Conservation (phyloP, 495 filamentous ascomycete species). For the Aspergillus ellipticus region DNA sequence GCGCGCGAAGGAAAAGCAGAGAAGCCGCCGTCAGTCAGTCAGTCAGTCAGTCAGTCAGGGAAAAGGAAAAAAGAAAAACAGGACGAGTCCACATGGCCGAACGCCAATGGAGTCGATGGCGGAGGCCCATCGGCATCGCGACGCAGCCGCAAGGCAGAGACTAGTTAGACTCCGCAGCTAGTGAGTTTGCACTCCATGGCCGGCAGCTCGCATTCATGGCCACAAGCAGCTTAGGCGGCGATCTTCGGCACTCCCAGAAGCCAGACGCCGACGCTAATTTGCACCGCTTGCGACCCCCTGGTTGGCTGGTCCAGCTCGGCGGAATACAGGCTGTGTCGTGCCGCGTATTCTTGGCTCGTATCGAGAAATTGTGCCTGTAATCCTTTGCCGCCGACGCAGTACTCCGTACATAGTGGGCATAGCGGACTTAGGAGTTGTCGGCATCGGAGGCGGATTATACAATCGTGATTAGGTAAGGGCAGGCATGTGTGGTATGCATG, state of each 20-base stretch:
- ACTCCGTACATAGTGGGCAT: too few relatives aligned
- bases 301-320: background rate
- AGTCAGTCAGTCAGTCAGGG: background rate
- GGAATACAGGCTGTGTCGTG: background rate
- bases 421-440: background rate
- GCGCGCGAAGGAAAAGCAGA: conserved; percentile 1
- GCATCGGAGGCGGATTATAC: background rate
- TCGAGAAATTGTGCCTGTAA: background rate
- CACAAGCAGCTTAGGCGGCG: background rate
- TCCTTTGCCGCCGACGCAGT: too few relatives aligned
- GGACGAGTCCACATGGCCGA: too few relatives aligned
- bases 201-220: background rate
- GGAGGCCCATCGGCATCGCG: too few relatives aligned
- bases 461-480: background rate
- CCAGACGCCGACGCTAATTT: background rate
- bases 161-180: too few relatives aligned
- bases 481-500: background rate
- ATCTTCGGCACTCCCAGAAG: background rate
- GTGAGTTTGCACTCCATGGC: too few relatives aligned
- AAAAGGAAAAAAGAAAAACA: background rate
- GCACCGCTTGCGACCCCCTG: background rate
- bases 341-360: background rate
- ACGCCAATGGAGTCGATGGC: too few relatives aligned
- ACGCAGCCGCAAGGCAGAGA: background rate
- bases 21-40: too few relatives aligned